These are phyloP conservation scores for Stevia rebaudiana DNA, from an alignment of 140 eudicot species.

Conservation along the genomic window DNA sequence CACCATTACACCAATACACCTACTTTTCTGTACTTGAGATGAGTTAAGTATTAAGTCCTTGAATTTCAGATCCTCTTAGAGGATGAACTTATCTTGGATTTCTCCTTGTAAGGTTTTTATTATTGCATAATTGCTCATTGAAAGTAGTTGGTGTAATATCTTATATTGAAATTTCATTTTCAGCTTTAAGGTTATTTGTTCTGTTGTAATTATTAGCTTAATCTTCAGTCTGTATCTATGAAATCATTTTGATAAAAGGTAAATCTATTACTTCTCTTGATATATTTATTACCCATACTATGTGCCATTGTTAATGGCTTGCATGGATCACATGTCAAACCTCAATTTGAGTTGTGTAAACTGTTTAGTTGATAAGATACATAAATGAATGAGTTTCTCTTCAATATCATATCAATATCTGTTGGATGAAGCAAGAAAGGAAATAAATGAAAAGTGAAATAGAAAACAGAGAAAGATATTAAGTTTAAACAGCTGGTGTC, in stretches of 20 bases:
- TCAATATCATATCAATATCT: background rate
- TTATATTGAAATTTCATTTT: background rate
- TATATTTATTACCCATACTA: background rate
- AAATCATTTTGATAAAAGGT: background rate
- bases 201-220: background rate
- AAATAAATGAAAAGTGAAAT: background rate
- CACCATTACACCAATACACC: too few species aligned
- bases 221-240: constrained; percentile 1
- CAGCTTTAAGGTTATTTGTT: constrained; percentile 4
- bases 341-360: background rate
- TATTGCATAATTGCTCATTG: background rate
- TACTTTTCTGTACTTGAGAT: background rate
- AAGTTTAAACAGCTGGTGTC: constrained; percentile 1
- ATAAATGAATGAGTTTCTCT: background rate
- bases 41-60: background rate
- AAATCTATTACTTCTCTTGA: background rate
- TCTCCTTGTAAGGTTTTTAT: background rate
- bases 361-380: background rate
- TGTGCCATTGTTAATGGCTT: background rate
- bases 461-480: constrained; percentile 3
- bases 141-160: background rate
- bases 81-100: constrained; percentile 5
- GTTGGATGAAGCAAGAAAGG: background rate
- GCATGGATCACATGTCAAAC: background rate
- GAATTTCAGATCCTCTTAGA: background rate